Evolutionary conservation across 2,329 filamentous ascomycete genomes (phyloP), one percentile per base, ranked within the genome.

Genomic region (Fusarium zealandicum): DNA sequence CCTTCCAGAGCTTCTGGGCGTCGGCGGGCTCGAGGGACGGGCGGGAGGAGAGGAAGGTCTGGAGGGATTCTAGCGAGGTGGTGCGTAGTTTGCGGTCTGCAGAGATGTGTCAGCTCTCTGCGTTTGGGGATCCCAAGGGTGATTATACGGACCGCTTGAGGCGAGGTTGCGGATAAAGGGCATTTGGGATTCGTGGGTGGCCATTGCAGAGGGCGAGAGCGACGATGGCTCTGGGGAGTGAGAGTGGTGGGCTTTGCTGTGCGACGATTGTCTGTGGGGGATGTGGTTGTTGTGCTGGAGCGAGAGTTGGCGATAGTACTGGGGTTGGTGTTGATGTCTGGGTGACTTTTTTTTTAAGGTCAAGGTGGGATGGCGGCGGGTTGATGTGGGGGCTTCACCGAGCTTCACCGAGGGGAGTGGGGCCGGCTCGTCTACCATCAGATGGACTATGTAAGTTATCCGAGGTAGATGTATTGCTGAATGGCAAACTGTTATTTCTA

Each of bases 1-100:
- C 93, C 72, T 96, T 96, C 92, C 92, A 96, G 62, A 98, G 83
- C 78, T 96, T 96, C 56, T 93, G 80, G 42, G 91, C 80, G 61
- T 96, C 92, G 63, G 89, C 73, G 33, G 84, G 78, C 14, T 84
- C 77, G 57, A 97, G 84, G 47, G 74, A 68, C 31, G 78, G 72
- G 33, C 83, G 82, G 56, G 84, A 80, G 57, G 84, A 82, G 71
- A 98, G 88, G 79, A 90, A 97, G 42, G 85, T 82, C 63, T 87
- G 85, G 22, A 98, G 86, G 40, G 89, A 90, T 46, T 83, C 78
- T 72, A 97, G 83, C 48, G 92, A 90, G 59, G 89, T 82, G 71
- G 89, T 90, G 70, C 92, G 90, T 51, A 85, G 85, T 75, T 87
- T 87, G 70, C 89, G 87, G 75, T 96, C 92, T 96, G 68, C 35